A percentile compares a stretch with the other conserved stretches of the same genome.
phyloP scores from a whole-genome alignment of 169 alveolate genomes.

The Eimeria falciformis region DNA sequence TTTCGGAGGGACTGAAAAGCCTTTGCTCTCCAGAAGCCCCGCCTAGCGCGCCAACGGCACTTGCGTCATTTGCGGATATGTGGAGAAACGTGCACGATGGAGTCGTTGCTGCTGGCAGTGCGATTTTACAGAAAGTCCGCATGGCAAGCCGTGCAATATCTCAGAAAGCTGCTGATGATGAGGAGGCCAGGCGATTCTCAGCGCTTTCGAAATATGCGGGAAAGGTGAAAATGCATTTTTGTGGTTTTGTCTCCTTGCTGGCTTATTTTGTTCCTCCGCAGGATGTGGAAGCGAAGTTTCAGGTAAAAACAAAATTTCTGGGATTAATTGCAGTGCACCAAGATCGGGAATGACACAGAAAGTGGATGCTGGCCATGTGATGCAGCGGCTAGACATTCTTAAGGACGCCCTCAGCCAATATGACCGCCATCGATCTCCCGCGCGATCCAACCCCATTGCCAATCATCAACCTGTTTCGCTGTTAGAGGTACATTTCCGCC shows the following conservation, averaged over 20 bases:
- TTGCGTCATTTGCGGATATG: not conserved
- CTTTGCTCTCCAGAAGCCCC: not conserved
- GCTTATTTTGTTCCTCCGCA: not conserved
- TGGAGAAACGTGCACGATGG: not conserved
- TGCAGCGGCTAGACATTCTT: not conserved
- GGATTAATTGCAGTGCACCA: not conserved
- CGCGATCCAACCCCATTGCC: no score
- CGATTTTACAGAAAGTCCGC: conserved; percentile 1
- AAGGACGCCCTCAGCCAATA: no score
- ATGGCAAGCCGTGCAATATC: not conserved
- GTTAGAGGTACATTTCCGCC: no score
- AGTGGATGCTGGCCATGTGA: not conserved
- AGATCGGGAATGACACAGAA: not conserved
- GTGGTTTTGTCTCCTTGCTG: not conserved
- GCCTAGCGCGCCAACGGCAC: not conserved
- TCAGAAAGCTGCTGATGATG: not conserved
- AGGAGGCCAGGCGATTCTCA: not conserved
- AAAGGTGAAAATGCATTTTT: not conserved
- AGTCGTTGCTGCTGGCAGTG: conserved; percentile 5
- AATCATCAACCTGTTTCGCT: no score
- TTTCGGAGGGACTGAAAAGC: conserved; percentile 14
- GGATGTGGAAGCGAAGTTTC: conserved; percentile 28
- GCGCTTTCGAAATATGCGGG: conserved; percentile 25
- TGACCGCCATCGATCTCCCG: no score
- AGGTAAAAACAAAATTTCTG: conserved; percentile 18